Percentiles rank a stretch among this genome's conserved stretches.
These are phyloP conservation scores for Flaveria ramosissima DNA, from an alignment of 129 eudicot genomes.

Conservation along the genomic window DNA sequence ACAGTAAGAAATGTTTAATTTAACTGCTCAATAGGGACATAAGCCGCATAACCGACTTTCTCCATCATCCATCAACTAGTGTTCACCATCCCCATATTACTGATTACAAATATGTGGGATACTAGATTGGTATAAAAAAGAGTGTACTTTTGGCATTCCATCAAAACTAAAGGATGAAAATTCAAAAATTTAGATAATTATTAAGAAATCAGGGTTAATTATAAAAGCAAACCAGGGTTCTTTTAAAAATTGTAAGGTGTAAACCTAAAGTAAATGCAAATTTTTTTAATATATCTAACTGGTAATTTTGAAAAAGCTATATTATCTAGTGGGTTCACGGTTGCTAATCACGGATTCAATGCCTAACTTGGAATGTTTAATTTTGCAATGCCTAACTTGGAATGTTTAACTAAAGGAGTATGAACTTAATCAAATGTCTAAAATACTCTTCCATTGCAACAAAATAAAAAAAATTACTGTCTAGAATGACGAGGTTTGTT, in stretches of 20 bases:
- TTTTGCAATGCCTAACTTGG: not conserved
- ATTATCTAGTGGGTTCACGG: no score
- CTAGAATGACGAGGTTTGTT: no score
- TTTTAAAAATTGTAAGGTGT: no score
- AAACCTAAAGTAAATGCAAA: no score
- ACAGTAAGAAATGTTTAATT: not conserved
- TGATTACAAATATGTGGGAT: not conserved
- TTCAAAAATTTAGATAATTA: not conserved
- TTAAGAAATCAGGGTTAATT: no score
- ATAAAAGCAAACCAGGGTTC: no score
- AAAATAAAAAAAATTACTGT: no score
- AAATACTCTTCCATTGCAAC: not conserved
- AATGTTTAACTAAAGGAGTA: conserved; percentile 1
- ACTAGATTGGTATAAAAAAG: no score
- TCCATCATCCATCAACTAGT: not conserved
- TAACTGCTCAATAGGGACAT: not conserved
- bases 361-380: not conserved
- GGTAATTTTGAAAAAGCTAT: no score
- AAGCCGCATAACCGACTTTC: not conserved
- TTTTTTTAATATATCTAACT: no score
- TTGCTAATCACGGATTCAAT: no score
- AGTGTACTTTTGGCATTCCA: not conserved
- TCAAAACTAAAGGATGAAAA: not conserved
- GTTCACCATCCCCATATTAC: not conserved
- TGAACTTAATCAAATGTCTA: not conserved